Evolutionary conservation across 2,329 filamentous ascomycete genomes (phyloP).

Genomic region (Colletotrichum euphorbiae): DNA sequence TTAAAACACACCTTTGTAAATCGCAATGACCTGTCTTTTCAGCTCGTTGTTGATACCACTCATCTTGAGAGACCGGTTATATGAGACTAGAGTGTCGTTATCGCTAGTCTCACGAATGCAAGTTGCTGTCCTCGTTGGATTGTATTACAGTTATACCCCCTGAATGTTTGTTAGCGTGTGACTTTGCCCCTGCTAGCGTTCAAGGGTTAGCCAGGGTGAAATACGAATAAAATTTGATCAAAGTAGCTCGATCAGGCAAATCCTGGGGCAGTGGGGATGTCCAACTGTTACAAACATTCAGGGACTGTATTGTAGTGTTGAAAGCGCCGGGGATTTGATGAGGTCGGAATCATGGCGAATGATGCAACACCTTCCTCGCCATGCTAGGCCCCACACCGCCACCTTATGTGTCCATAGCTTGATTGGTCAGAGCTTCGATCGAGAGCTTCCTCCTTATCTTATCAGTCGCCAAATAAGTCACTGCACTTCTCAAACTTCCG

Average conservation of each 20-base stretch:
- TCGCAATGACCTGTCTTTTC: conserved; percentile 80
- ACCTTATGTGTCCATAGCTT: not conserved
- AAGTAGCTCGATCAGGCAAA: too few species aligned
- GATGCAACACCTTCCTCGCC: conserved; percentile 15
- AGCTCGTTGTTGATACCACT: conserved; percentile 64
- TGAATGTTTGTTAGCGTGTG: too few species aligned
- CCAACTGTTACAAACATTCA: too few species aligned
- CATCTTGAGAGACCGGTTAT: not conserved
- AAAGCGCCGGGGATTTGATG: not conserved
- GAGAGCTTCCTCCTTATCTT: conserved; percentile 10
- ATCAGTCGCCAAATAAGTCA: conserved; percentile 3
- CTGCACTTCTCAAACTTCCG: too few species aligned
- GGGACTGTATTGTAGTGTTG: too few species aligned
- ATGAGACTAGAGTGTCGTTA: not conserved
- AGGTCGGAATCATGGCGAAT: conserved; percentile 16
- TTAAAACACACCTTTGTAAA: conserved; percentile 81
- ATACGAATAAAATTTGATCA: too few species aligned
- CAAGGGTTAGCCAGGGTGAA: too few species aligned
- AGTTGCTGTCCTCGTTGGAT: not conserved
- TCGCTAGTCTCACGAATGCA: not conserved
- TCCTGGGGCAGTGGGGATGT: too few species aligned
- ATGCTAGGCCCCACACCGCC: not conserved
- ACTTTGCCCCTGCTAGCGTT: too few species aligned
- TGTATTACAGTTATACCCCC: too few species aligned
- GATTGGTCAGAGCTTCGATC: not conserved